A percentile compares a stretch with the other conserved stretches of the same genome.
phyloP scores from a whole-genome alignment of 495 filamentous ascomycete genomes.

The Neurospora sp. region DNA sequence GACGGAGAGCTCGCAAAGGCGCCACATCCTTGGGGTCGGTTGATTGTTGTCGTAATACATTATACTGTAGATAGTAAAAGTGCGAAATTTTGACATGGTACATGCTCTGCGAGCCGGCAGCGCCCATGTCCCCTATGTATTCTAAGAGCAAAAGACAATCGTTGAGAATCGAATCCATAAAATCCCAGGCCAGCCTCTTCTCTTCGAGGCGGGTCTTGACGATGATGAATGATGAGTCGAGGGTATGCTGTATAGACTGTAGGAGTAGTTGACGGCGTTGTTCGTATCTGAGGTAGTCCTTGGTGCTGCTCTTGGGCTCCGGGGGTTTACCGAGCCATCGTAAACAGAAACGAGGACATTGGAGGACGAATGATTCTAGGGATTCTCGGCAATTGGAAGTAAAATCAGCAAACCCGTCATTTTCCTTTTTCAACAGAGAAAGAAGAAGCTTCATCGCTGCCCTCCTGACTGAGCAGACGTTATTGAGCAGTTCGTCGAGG shows the following conservation, averaged over 20 bases:
- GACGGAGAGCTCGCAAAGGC: slow-evolving; percentile 37
- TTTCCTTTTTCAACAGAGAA: slow-evolving; percentile 3
- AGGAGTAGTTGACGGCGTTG: slow-evolving; percentile 43
- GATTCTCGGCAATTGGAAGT: slow-evolving; percentile 9
- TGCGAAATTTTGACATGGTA: slow-evolving; percentile 62
- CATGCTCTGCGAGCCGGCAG: slow-evolving; percentile 18
- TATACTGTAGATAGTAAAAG: slow-evolving; percentile 59
- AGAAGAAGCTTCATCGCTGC: slow-evolving; percentile 44
- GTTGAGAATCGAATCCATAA: slow-evolving; percentile 43
- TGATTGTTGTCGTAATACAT: slow-evolving; percentile 25
- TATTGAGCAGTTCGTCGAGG: slow-evolving; percentile 59
- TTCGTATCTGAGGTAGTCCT: slow-evolving; percentile 42
- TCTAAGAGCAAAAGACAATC: slow-evolving; percentile 44
- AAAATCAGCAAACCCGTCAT: slow-evolving; percentile 4
- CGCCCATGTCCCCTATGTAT: slow-evolving; percentile 28
- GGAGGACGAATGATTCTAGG: slow-evolving; percentile 39
- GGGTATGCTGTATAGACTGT: slow-evolving; percentile 33
- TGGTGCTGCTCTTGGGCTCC: slow-evolving; percentile 28
- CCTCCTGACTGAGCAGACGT: slow-evolving; percentile 54
- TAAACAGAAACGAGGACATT: slow-evolving; percentile 41
- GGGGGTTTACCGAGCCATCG: slow-evolving; percentile 48
- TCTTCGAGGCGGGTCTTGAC: slow-evolving; percentile 35
- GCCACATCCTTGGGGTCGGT: slow-evolving; percentile 29
- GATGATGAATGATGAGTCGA: slow-evolving; percentile 48
- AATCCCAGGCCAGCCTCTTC: slow-evolving; percentile 34